Evolutionary conservation across 495 filamentous ascomycete species (phyloP).

Genomic region (Niebla homalea): DNA sequence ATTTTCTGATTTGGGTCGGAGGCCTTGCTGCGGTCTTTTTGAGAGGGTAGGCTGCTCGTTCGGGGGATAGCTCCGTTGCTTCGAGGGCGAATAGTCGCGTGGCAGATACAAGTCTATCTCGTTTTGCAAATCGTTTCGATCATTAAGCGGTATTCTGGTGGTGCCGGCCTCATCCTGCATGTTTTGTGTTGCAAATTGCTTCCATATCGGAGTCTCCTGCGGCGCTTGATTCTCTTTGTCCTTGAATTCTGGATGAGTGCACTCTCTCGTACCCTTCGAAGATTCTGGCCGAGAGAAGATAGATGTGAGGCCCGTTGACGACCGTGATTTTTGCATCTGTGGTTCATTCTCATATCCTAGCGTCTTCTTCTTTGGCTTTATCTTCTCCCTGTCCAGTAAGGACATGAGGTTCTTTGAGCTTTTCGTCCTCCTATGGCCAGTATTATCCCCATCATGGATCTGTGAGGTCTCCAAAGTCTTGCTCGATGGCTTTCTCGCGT

Average conservation of each 20-base stretch:
- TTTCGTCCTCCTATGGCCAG: constrained; percentile 38
- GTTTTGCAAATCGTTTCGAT: constrained; percentile 33
- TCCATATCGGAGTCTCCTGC: constrained; percentile 53
- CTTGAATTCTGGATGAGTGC: constrained; percentile 34
- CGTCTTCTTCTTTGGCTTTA: constrained; percentile 37
- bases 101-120: constrained; percentile 52
- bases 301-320: constrained; percentile 60
- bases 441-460: too few species aligned
- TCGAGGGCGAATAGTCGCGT: constrained; percentile 45
- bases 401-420: constrained; percentile 55
- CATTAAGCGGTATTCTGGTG: constrained; percentile 26
- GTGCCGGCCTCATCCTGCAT: constrained; percentile 27
- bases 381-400: constrained; percentile 39
- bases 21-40: constrained; percentile 23
- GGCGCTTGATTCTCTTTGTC: constrained; percentile 71
- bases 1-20: constrained; percentile 42
- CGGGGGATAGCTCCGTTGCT: constrained; percentile 52
- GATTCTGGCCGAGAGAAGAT: constrained; percentile 49
- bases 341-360: constrained; percentile 20
- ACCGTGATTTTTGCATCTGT: constrained; percentile 69
- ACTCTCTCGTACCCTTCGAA: constrained; percentile 31
- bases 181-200: constrained; percentile 47
- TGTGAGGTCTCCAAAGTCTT: constrained; percentile 4
- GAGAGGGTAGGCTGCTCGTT: constrained; percentile 42
- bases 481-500: constrained; percentile 6